Conservation (phyloP, 768 basidiomycete species). For the Pisolithus marmoratus region DNA sequence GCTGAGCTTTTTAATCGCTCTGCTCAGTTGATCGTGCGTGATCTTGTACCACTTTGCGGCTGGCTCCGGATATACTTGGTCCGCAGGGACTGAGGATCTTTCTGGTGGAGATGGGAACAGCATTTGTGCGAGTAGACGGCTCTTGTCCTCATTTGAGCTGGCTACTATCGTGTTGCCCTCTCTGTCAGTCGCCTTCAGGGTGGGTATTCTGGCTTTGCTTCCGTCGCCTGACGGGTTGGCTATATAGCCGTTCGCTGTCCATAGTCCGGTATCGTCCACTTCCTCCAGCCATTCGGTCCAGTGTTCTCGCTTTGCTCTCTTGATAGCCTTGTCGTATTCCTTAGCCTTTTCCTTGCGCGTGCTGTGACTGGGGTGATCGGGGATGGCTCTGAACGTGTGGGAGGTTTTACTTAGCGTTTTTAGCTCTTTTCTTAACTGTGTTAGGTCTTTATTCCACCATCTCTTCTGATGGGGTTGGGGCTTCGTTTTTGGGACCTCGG, state of each 20-base stretch:
- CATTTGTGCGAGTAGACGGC: conserved; percentile 6
- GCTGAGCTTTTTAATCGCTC: conserved; percentile 1
- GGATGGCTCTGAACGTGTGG: not conserved
- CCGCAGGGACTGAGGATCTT: not conserved
- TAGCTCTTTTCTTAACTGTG: not conserved
- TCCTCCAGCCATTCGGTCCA: conserved; percentile 9
- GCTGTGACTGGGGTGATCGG: not conserved
- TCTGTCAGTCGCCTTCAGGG: not conserved
- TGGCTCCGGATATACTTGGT: conserved; percentile 6
- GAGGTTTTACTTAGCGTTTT: not conserved
- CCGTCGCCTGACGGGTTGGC: not conserved
- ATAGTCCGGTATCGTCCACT: not conserved
- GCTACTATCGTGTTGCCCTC: not conserved
- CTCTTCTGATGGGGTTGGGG: conserved; percentile 13
- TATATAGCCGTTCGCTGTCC: conserved; percentile 6
- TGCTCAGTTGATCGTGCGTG: conserved; percentile 7
- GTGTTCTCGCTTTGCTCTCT: not conserved
- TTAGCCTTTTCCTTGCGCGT: not conserved
- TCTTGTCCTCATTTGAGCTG: conserved; percentile 17
- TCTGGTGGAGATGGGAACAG: conserved; percentile 21
- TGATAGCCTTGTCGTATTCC: not conserved
- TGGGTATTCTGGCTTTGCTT: not conserved
- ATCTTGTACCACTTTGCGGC: not conserved
- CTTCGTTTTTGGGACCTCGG: conserved; percentile 2
- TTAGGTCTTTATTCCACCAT: conserved; percentile 18